These are phyloP conservation scores for Sarocladiaceae sp. DNA, from an alignment of 2,329 filamentous ascomycete species.

Conservation along the genomic window DNA sequence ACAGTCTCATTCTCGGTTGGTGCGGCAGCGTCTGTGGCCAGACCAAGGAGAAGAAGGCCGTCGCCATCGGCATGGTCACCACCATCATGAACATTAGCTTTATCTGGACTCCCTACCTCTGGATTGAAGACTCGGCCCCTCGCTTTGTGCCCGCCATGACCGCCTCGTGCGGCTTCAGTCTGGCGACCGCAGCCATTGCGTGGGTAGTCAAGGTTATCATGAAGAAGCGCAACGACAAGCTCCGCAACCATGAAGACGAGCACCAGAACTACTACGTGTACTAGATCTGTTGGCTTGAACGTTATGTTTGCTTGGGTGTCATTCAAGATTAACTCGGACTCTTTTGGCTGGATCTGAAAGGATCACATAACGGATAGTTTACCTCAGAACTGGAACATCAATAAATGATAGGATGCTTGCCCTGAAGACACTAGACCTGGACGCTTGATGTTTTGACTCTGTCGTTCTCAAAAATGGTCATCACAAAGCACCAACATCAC, in stretches of 20 bases:
- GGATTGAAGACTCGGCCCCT: slow-evolving; percentile 32
- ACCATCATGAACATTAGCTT: slow-evolving; percentile 36
- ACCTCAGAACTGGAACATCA: too few species aligned
- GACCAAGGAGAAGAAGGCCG: slow-evolving; percentile 37
- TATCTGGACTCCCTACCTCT: slow-evolving; percentile 40
- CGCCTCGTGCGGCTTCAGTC: slow-evolving; percentile 24
- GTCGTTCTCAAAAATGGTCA: too few species aligned
- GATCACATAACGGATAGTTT: too few species aligned
- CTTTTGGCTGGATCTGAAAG: too few species aligned
- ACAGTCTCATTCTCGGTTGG: slow-evolving; percentile 30
- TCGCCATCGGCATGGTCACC: slow-evolving; percentile 35
- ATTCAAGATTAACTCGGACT: too few species aligned
- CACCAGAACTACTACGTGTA: slow-evolving; percentile 20
- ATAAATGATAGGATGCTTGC: too few species aligned
- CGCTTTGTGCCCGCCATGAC: slow-evolving; percentile 35
- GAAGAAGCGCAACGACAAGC: slow-evolving; percentile 26
- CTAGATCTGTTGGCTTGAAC: too few species aligned
- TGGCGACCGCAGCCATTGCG: slow-evolving; percentile 27
- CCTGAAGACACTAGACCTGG: too few species aligned
- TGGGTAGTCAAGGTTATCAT: slow-evolving; percentile 32
- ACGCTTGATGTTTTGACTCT: too few species aligned
- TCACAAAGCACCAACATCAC: too few species aligned
- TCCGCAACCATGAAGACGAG: slow-evolving; percentile 20
- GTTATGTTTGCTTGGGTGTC: too few species aligned
- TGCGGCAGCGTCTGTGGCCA: slow-evolving; percentile 32